Evolutionary conservation across 257 asterid species (phyloP).

Genomic region (Przewalskia tangutica): DNA sequence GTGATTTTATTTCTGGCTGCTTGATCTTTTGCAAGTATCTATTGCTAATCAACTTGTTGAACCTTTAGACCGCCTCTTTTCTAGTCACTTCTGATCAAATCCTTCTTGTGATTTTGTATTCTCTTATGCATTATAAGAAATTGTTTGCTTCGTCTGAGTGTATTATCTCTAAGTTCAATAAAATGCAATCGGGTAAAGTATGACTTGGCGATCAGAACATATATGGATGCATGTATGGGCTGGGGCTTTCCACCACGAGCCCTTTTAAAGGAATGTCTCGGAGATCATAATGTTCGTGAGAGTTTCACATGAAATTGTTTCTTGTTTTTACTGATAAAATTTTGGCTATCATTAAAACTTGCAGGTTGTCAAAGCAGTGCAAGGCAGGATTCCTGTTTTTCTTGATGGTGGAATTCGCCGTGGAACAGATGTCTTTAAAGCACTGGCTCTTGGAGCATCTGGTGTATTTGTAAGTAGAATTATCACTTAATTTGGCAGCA

Average conservation of each 20-base stretch:
- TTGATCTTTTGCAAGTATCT: background rate
- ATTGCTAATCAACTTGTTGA: background rate
- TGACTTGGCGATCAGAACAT: too few relatives aligned
- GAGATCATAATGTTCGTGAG: background rate
- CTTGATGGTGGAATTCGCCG: conserved; percentile 78
- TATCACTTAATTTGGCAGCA: background rate
- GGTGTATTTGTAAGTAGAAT: conserved; percentile 62
- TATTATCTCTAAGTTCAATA: background rate
- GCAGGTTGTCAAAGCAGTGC: conserved; percentile 54
- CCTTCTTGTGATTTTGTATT: background rate
- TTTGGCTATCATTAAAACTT: background rate
- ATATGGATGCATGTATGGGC: background rate
- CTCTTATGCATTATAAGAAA: background rate
- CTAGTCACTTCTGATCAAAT: background rate
- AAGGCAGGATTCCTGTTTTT: conserved; percentile 61
- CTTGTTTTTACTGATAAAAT: background rate
- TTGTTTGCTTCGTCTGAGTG: background rate
- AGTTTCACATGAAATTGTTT: background rate
- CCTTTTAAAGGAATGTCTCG: background rate
- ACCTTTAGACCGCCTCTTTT: background rate
- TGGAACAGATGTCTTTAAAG: conserved; percentile 82
- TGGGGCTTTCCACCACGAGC: background rate
- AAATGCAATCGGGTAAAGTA: too few relatives aligned
- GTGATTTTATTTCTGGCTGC: background rate
- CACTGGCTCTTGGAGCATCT: conserved; percentile 77